Conservation (phyloP, 2,329 filamentous ascomycete species). For the Epichloe scottii region DNA sequence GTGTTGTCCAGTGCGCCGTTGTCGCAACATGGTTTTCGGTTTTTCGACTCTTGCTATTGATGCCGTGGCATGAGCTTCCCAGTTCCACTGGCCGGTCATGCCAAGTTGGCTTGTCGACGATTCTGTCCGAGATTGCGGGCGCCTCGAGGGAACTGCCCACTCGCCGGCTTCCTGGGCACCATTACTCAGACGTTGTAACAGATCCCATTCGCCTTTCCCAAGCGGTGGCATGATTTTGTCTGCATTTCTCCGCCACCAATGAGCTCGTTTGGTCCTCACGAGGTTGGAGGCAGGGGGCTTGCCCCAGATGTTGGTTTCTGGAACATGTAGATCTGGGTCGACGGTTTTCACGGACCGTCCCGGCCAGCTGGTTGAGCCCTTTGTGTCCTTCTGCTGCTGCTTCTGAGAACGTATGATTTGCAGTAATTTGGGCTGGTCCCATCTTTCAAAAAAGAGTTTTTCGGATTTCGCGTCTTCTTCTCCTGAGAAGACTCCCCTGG, state of each 20-base stretch:
- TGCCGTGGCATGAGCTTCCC: slow-evolving; percentile 28
- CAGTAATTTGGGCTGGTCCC: slow-evolving; percentile 34
- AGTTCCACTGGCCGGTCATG: slow-evolving; percentile 22
- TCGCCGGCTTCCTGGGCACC: slow-evolving; percentile 25
- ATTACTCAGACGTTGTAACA: slow-evolving; percentile 32
- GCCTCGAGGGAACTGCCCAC: slow-evolving; percentile 25
- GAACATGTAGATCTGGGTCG: slow-evolving; percentile 24
- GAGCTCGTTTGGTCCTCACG: slow-evolving; percentile 28
- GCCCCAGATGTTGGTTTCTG: slow-evolving; percentile 37
- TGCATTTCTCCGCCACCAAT: slow-evolving; percentile 34
- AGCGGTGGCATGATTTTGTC: slow-evolving; percentile 42
- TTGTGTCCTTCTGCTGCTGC: slow-evolving; percentile 15
- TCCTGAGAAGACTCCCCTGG: not conserved
- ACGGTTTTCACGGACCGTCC: slow-evolving; percentile 14
- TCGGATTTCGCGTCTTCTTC: not conserved
- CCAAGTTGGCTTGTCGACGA: not conserved
- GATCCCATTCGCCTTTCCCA: slow-evolving; percentile 40
- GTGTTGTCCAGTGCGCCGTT: slow-evolving; percentile 22
- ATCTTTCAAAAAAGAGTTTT: slow-evolving; percentile 31
- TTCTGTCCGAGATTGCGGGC: slow-evolving; percentile 11
- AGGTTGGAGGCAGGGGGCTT: slow-evolving; percentile 27
- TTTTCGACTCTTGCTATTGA: slow-evolving; percentile 28
- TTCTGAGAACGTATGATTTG: slow-evolving; percentile 30
- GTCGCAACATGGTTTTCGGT: slow-evolving; percentile 18
- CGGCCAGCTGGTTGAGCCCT: slow-evolving; percentile 15